Conservation (phyloP, 2,329 filamentous ascomycete genomes). For the Trichoderma semiorbis region DNA sequence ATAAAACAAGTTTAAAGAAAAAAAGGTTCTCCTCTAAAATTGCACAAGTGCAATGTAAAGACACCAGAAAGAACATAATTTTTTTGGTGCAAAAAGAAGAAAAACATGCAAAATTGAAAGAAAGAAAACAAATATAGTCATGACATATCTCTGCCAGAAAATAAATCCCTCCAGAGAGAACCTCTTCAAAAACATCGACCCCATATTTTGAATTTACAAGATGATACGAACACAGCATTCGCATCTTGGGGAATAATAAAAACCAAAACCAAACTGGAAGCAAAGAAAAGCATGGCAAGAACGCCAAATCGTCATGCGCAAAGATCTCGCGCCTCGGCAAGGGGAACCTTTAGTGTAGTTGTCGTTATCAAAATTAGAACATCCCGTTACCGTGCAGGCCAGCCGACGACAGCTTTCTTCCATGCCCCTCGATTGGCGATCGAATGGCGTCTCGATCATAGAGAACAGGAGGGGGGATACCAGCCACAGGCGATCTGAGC, state of each 20-base stretch:
- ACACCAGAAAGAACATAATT: not conserved
- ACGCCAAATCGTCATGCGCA: not conserved
- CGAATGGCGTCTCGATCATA: constrained; percentile 38
- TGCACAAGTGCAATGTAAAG: not conserved
- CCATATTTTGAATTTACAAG: not conserved
- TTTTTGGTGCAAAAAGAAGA: not conserved
- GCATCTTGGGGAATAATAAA: not conserved
- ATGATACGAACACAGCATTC: not conserved
- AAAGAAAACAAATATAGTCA: not conserved
- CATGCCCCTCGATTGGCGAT: constrained; percentile 32
- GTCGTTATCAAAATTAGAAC: constrained; percentile 39
- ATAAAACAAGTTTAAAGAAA: not conserved
- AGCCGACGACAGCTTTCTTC: constrained; percentile 45
- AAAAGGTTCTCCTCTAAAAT: not conserved
- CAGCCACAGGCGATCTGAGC: constrained; percentile 29
- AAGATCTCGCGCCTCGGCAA: not conserved
- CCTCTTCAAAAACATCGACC: not conserved
- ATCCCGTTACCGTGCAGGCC: constrained; percentile 54
- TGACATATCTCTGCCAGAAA: constrained; percentile 2
- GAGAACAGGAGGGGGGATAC: constrained; percentile 33
- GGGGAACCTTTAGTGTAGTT: not conserved
- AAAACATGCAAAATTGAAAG: not conserved
- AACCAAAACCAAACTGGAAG: not conserved
- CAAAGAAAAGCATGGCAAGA: not conserved
- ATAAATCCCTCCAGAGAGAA: not conserved